Percentiles rank a stretch among this genome's conserved stretches.
Conservation (phyloP, 345 rosid species). For the Gossypium bickii region DNA sequence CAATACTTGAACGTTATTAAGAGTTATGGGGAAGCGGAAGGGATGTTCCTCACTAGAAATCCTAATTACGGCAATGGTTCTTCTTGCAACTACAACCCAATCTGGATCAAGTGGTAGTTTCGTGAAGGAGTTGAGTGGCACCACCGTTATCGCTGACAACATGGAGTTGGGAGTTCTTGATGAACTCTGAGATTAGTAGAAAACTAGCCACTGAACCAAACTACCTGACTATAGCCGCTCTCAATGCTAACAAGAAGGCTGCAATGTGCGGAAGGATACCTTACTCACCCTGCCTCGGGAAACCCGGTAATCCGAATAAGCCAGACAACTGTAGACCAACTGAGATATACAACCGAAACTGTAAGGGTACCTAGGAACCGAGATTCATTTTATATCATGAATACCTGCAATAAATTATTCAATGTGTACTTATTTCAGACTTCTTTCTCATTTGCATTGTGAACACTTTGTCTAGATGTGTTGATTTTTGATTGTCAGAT, state of each 20-base stretch:
- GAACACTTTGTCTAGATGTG: background rate
- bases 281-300: no score
- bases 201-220: background rate
- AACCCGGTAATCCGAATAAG: no score
- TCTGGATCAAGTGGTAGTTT: background rate
- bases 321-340: no score
- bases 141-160: background rate
- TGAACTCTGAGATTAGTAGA: background rate
- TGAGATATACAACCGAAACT: no score
- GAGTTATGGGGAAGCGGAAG: background rate
- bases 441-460: background rate
- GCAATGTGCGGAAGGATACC: background rate
- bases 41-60: background rate
- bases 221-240: background rate
- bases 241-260: background rate
- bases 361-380: background rate
- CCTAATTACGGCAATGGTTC: background rate
- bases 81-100: background rate
- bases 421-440: background rate
- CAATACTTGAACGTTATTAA: background rate
- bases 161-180: constrained; percentile 1
- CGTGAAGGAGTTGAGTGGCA: background rate
- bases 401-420: background rate
- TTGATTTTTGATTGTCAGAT: background rate
- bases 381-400: no score